phyloP scores from a whole-genome alignment of 768 basidiomycete species.

The Solioccasus polychromus region DNA sequence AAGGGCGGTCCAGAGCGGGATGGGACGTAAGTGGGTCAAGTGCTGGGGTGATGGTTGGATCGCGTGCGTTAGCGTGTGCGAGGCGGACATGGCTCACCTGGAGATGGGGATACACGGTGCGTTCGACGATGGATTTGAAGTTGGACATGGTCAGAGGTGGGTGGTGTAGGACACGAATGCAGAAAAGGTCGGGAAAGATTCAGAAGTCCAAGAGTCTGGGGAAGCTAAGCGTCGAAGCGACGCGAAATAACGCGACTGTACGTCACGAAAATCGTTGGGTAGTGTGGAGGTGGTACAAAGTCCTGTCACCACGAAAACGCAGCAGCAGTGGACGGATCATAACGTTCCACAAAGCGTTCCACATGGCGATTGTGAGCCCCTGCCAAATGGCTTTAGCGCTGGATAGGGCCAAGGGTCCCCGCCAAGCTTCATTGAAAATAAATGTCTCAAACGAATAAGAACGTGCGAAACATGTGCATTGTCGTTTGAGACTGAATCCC shows the following conservation, averaged over 20 bases:
- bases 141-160: background rate
- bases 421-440: background rate
- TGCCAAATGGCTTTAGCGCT: too few relatives aligned
- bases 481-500: background rate
- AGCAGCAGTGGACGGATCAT: too few relatives aligned
- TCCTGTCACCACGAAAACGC: too few relatives aligned
- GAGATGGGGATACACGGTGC: conserved; percentile 2
- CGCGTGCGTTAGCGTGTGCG: background rate
- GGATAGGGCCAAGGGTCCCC: too few relatives aligned
- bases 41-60: background rate
- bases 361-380: background rate
- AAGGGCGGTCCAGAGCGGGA: conserved; percentile 7
- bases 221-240: background rate
- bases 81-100: conserved; percentile 5
- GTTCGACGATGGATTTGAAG: conserved; percentile 12
- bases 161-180: background rate
- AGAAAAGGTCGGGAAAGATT: background rate
- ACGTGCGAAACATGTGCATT: conserved; percentile 9
- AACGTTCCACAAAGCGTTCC: background rate
- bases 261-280: too few relatives aligned
- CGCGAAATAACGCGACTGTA: background rate
- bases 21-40: conserved; percentile 2
- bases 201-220: too few relatives aligned
- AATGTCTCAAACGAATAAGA: background rate
- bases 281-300: too few relatives aligned